Conservation (phyloP, 2,329 filamentous ascomycete genomes). For the Ceratocystis destructans region DNA sequence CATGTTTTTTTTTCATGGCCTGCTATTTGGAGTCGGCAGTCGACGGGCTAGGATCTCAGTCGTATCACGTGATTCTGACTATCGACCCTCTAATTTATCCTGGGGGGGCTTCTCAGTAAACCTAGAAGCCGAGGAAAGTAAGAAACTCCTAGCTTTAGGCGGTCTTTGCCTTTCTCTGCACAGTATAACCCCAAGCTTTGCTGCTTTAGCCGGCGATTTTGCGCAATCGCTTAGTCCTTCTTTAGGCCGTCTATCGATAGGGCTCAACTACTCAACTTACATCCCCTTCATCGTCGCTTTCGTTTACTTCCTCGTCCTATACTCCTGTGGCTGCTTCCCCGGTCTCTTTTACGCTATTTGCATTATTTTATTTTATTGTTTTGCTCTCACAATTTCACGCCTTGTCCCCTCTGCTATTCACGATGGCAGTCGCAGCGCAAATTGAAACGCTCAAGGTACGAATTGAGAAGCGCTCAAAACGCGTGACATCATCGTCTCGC, state of each 20-base stretch:
- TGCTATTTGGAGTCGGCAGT: background rate
- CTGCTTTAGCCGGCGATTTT: background rate
- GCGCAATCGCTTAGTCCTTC: background rate
- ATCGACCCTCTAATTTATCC: background rate
- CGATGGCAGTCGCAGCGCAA: slow-evolving; percentile 11
- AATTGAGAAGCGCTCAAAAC: background rate
- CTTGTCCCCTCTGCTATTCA: background rate
- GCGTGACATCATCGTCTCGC: background rate
- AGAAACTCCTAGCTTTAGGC: background rate
- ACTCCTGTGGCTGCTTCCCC: background rate
- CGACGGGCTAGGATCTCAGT: background rate
- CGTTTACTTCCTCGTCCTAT: background rate
- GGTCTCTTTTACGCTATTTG: background rate
- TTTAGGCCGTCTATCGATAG: background rate
- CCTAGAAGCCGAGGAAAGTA: background rate
- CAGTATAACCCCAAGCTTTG: background rate
- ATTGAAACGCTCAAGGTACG: slow-evolving; percentile 16
- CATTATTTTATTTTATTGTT: background rate
- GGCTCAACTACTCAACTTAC: background rate
- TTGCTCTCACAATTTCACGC: background rate
- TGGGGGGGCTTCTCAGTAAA: background rate
- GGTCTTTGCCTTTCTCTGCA: background rate
- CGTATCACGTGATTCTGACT: background rate
- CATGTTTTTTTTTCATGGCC: background rate
- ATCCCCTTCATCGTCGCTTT: background rate